Base-by-base conservation (phyloP, 352 stramenopile genomes). In the Phytophthora pinifolia region DNA sequence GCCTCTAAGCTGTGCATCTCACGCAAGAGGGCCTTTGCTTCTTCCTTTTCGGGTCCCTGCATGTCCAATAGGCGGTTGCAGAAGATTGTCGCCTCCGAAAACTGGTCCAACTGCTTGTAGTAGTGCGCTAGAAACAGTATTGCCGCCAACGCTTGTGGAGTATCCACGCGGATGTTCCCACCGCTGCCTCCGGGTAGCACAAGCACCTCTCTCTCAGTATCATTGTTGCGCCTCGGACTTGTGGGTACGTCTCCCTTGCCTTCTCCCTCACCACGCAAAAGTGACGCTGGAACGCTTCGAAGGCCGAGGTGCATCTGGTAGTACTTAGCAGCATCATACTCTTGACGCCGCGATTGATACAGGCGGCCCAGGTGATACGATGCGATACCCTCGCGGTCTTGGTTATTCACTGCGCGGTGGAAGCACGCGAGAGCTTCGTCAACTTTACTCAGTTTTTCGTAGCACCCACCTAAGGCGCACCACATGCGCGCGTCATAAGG, bases 401-500 rank as follows among this genome's bases (percentile, higher is more conserved):
- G 62, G 46, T 92, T 92, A 37, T 67, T 79, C 10, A 94, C 74
- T 2, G 82, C 84, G 41, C 83, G 80, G 39, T 85, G 59, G 39
- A 92, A 94, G 43, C 80, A 94, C 14, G 74, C 71, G 34, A 90
- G 68, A 18, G 82, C 84, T 59, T 94, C 78, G 35, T 88, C 70
- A 10, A 49, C 48, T 44, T 92, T 91, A 27, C 52, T 62, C 9
- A 94, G 61, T 49, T 92, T 89, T 63, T 92, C 83, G 50, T 88
- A 91, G 36, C 83, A 92, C 6, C 76, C 75, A 33, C 92, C 96
- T 20, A 99, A 76, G 14, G 96, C 96, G 54, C 87, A 97, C 96
- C 96, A 99, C 96, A 99, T 99, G n/a, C 96, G 83, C 32, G 94
- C 90, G 76, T 99, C 96, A 57, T 98, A 97, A 8, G 96, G 96